Conservation (phyloP, 305 asterid species). For the Fraxinus baroniana region DNA sequence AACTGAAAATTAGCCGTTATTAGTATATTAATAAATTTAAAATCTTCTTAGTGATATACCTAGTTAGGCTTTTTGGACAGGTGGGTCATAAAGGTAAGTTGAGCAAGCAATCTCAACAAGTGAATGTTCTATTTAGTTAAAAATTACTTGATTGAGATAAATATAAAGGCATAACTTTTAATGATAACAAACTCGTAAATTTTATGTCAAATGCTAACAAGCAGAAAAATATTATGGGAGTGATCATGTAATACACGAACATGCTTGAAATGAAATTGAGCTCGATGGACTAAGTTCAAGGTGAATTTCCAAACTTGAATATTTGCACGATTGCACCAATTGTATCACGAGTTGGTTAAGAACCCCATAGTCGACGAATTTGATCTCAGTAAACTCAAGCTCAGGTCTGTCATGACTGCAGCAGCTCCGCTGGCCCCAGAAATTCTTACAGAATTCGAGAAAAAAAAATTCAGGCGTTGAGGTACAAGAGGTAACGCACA, state of each 20-base stretch:
- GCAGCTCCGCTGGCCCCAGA: conserved; percentile 97
- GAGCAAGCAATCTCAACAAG: background rate
- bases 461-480: conserved; percentile 68
- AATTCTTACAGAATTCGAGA: conserved; percentile 62
- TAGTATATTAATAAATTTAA: background rate
- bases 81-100: background rate
- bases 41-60: background rate
- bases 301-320: no score
- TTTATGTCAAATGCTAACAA: background rate
- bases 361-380: conserved; percentile 80
- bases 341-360: conserved; percentile 46
- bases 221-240: background rate
- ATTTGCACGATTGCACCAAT: conserved; percentile 61
- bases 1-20: background rate
- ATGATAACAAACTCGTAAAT: background rate
- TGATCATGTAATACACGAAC: background rate
- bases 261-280: background rate
- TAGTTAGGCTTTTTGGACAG: background rate
- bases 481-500: conserved; percentile 69
- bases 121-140: background rate
- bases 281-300: background rate
- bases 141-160: background rate
- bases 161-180: background rate
- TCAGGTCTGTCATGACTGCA: conserved; percentile 81
- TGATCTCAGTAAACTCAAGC: conserved; percentile 65